Evolutionary conservation across 108 stramenopile species (phyloP).

Genomic region (Cylindrotheca closterium): DNA sequence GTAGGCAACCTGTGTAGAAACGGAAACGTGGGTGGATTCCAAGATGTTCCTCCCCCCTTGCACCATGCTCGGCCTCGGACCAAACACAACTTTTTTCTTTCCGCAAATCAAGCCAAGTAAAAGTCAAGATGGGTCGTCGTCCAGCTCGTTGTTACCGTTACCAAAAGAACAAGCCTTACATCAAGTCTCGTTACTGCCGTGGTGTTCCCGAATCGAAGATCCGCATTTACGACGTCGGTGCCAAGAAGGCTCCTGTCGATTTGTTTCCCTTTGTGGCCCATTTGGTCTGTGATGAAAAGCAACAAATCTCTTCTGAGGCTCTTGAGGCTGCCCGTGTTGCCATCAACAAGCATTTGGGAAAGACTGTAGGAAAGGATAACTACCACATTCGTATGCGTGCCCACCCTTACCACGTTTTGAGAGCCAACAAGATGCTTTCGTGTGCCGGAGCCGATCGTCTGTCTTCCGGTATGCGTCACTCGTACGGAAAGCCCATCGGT

Average conservation of each 20-base stretch:
- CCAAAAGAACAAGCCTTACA: slow-evolving; percentile 99
- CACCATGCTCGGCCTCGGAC: too few species aligned
- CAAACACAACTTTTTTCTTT: too few species aligned
- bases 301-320: slow-evolving; percentile 99
- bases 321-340: slow-evolving; percentile 99
- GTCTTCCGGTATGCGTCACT: slow-evolving; percentile 98
- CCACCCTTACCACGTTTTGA: slow-evolving; percentile 99
- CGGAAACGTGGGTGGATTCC: too few species aligned
- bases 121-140: slow-evolving; percentile 94
- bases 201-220: slow-evolving; percentile 99
- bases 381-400: slow-evolving; percentile 99
- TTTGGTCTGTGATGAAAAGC: slow-evolving; percentile 99
- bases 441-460: slow-evolving; percentile 99
- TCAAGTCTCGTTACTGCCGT: slow-evolving; percentile 99
- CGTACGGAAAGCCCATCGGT: slow-evolving; percentile 99
- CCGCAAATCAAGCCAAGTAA: too few species aligned
- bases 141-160: slow-evolving; percentile 98
- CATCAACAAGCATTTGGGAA: slow-evolving; percentile 99
- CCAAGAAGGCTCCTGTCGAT: slow-evolving; percentile 98
- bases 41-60: too few species aligned
- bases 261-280: slow-evolving; percentile 99
- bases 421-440: slow-evolving; percentile 99
- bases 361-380: slow-evolving; percentile 97
- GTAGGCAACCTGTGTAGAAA: too few species aligned
- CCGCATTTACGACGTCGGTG: slow-evolving; percentile 97